Conservation (phyloP, 768 basidiomycete genomes). For the Pisolithus albus region DNA sequence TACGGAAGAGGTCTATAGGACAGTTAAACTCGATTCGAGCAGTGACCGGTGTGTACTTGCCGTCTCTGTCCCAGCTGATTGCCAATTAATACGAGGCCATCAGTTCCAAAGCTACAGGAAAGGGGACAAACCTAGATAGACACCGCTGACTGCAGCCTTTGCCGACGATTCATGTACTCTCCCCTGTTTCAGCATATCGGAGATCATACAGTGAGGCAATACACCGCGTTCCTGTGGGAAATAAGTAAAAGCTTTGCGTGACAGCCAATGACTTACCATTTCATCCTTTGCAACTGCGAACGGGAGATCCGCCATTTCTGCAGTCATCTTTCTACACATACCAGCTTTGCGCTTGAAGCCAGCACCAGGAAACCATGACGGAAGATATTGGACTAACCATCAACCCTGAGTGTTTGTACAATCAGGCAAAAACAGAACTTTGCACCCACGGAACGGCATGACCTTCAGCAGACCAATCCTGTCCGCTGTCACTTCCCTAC, state of each 20-base stretch:
- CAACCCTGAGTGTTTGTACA: not conserved
- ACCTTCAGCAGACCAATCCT: not conserved
- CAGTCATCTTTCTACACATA: not conserved
- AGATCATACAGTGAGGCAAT: not conserved
- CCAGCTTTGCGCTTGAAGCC: constrained; percentile 4
- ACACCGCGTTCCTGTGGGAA: not conserved
- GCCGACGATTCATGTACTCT: not conserved
- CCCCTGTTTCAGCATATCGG: not conserved
- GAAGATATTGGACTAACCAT: constrained; percentile 7
- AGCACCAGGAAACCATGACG: constrained; percentile 10
- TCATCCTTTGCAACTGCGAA: constrained; percentile 3
- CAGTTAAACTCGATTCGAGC: not conserved
- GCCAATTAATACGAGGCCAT: not conserved
- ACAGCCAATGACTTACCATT: not conserved
- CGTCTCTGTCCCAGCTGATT: not conserved
- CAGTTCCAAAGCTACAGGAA: not conserved
- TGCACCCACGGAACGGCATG: constrained; percentile 7
- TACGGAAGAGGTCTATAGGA: not conserved
- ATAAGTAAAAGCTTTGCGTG: too few relatives aligned
- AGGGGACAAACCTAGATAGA: constrained; percentile 1
- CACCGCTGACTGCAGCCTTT: not conserved
- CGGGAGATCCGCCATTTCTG: not conserved
- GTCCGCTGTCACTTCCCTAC: not conserved
- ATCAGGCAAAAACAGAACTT: not conserved
- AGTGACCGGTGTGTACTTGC: not conserved